Conservation (phyloP, 2,329 filamentous ascomycete species). For the Plenodomus biglobosus region DNA sequence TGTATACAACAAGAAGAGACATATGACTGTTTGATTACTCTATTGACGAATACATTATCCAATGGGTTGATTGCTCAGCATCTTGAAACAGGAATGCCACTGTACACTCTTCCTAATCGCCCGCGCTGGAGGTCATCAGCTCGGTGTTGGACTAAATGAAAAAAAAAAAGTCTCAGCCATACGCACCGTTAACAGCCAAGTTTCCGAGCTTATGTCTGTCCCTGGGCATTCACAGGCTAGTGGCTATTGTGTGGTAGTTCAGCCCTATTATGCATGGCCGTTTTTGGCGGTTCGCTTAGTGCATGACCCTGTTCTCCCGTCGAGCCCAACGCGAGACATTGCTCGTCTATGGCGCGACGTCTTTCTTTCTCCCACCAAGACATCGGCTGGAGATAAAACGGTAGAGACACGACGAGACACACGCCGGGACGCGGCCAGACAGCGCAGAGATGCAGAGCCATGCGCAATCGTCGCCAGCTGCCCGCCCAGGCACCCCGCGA, state of each 20-base stretch:
- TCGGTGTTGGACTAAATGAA: no score
- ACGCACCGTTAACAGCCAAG: no score
- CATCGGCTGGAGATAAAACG: background rate
- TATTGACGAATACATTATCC: no score
- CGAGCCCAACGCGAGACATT: background rate
- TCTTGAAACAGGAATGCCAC: no score
- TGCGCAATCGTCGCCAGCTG: slow-evolving; percentile 10
- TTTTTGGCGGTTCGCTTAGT: background rate
- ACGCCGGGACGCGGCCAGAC: slow-evolving; percentile 28
- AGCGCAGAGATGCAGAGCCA: slow-evolving; percentile 32
- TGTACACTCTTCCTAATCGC: no score
- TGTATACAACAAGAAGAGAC: background rate
- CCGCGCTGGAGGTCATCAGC: no score
- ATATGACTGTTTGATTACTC: background rate
- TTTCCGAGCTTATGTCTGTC: background rate
- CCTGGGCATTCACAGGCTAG: no score
- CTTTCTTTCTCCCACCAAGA: background rate
- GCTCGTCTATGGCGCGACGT: background rate
- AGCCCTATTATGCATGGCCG: background rate
- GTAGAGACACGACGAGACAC: slow-evolving; percentile 14
- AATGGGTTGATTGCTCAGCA: no score
- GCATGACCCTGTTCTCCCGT: background rate
- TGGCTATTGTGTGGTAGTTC: background rate
- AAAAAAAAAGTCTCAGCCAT: no score
- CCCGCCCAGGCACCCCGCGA: slow-evolving; percentile 13